These are phyloP conservation scores for Escallonia herrerae DNA, from an alignment of 129 eudicot genomes.

Conservation along the genomic window DNA sequence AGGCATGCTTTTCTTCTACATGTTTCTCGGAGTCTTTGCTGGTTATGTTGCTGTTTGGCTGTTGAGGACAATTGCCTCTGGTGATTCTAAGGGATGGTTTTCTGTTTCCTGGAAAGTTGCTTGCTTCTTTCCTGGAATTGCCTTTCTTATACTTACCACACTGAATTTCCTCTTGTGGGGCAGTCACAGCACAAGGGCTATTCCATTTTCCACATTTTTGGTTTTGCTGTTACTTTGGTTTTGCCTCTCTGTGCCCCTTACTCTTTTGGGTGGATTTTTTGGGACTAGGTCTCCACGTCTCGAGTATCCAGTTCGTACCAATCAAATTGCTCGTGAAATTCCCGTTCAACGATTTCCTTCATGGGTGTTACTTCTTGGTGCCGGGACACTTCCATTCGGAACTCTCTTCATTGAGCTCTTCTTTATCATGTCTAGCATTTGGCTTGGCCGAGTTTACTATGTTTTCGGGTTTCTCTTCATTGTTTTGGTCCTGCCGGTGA, in stretches of 20 bases:
- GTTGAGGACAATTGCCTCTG: constrained; percentile 19
- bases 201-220: constrained; percentile 25
- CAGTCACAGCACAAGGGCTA: constrained; percentile 29
- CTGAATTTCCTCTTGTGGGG: constrained; percentile 38
- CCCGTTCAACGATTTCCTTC: constrained; percentile 28
- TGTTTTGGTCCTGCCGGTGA: constrained; percentile 20
- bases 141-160: constrained; percentile 20
- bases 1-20: constrained; percentile 33
- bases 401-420: constrained; percentile 40
- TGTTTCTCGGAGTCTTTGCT: constrained; percentile 26
- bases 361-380: constrained; percentile 34
- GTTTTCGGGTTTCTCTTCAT: constrained; percentile 34
- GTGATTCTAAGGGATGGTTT: constrained; percentile 12
- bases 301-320: constrained; percentile 24
- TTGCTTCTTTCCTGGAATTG: constrained; percentile 32
- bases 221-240: constrained; percentile 30
- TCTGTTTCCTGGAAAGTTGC: constrained; percentile 31
- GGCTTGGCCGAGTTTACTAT: constrained; percentile 38
- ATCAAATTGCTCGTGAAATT: constrained; percentile 38
- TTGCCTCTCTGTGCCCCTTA: constrained; percentile 34
- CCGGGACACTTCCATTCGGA: constrained; percentile 37
- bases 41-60: constrained; percentile 35
- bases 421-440: constrained; percentile 40
- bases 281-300: constrained; percentile 26
- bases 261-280: constrained; percentile 24